Base-by-base conservation (phyloP, 257 asterid species). In the Verbascum thapsus region DNA sequence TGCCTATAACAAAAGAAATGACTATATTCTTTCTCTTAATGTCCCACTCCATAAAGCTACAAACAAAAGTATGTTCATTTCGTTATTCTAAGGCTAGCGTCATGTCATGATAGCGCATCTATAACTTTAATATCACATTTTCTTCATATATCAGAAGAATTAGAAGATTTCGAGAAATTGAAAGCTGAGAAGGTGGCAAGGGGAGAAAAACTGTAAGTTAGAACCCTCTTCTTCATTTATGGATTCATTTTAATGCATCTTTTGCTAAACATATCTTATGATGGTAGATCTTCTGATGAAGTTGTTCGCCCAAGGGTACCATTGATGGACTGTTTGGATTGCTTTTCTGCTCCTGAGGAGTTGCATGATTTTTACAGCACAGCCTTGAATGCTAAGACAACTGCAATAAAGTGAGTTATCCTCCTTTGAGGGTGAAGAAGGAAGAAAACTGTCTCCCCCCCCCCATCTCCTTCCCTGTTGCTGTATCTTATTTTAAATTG, bases 261-360 rank as follows among this genome's bases (percentile, higher is more conserved):
- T 37, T 69, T 58, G 52, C 71, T 65, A 8, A 67, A 67, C 54
- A 35, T 54, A 16, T 52, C 26, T 45, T 53, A 13, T 70, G 66
- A 63, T 62, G 22, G 70, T 85, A 94, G 99, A 76, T 75, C 92
- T 4, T 52, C 95, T 22, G 79, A 85, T 63, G 96, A 85, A 81
- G 80, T 83, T 65, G 95, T 91, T 64, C 95, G 98, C 73, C 98
- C 98, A 16, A 83, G 98, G 77, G 95, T 91, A 48, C 79, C 87
- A 39, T 64, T 91, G 81, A 75, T 77, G 83, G 96, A 86, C 78
- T 91, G 98, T 69, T 72, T 91, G 67, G 89, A 91, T 48, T 81
- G 83, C 67, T 88, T 88, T 82, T 84, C 88, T 43, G 83, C 90
- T 60, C 94, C 94, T 1, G 97, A 89, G 78, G 96, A 94, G 77